Base-by-base conservation (phyloP, 2,329 filamentous ascomycete species). In the Mycosphaerella sp. region DNA sequence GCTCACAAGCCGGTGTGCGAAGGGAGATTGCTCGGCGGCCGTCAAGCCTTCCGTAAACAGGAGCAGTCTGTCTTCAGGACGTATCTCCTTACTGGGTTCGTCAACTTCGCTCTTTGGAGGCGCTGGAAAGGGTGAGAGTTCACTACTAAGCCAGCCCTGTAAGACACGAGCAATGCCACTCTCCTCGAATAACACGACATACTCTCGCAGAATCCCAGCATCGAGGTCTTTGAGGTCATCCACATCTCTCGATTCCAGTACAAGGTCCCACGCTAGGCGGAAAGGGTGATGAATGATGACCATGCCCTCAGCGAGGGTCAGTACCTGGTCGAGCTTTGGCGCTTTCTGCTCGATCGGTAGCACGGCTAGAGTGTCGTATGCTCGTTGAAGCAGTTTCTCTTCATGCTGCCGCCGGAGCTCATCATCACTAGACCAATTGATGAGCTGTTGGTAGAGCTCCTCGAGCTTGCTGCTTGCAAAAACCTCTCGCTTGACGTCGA, bases 221-320 rank as follows among this genome's bases (percentile, higher is more conserved):
- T 97, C 90, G 74, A 89, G 86, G 21, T 88, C 80, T n/a, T 78
- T 74, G 42, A 93, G 78, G 41, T 80, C 80, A 60, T 87, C 82
- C 37, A 82, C 74, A 67, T 96, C 90, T 59, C 86, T 80, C 87
- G 91, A 97, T 64, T 97, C 88, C 52, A 98, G 76, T 27, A 86
- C 79, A 54, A 96, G 85, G 62, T 89, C 85, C 94, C 94, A 98
- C 0, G 93, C 93, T 13, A 94, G 76, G 57, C 85, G 81, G 70
- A 85, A 95, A 0, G 89, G 87, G 61, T 97, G 89, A 62, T 91
- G 90, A 66, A 98, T 93, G 53, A 95, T 87, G 54, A 98, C 91
- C 87, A 98, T 95, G 55, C 91, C 93, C 56, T 84, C 82, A 0
- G 91, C 89, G 46, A 93, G 74, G 53, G 86, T 84, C 62, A 86